phyloP scores from a whole-genome alignment of 805 yeast species.

The Candida adriatica region DNA sequence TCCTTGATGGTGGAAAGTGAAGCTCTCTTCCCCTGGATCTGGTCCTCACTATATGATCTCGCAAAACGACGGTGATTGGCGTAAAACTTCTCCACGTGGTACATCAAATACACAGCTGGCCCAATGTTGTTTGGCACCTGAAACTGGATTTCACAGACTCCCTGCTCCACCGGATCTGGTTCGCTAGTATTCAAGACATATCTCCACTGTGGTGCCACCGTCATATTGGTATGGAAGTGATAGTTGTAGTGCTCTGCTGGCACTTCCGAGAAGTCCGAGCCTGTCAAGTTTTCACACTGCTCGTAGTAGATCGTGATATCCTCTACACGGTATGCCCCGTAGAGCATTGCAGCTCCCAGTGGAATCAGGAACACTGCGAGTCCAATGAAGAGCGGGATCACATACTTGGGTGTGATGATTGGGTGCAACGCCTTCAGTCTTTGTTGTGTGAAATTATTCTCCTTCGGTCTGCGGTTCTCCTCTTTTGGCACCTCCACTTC shows the following conservation, averaged over 20 bases:
- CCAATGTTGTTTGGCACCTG: slow-evolving; percentile 63
- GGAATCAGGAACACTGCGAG: slow-evolving; percentile 83
- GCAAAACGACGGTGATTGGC: slow-evolving; percentile 96
- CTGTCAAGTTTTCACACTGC: slow-evolving; percentile 53
- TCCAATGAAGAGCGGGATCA: slow-evolving; percentile 69
- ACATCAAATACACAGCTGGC: slow-evolving; percentile 71
- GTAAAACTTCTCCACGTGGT: slow-evolving; percentile 79
- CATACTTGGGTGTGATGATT: slow-evolving; percentile 83
- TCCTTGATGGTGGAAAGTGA: slow-evolving; percentile 42
- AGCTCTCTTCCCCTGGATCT: slow-evolving; percentile 72
- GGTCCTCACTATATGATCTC: slow-evolving; percentile 78
- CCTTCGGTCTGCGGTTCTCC: slow-evolving; percentile 59
- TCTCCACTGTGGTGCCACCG: slow-evolving; percentile 60
- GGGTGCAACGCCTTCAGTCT: slow-evolving; percentile 58
- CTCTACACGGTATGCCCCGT: slow-evolving; percentile 65
- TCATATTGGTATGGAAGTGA: slow-evolving; percentile 46
- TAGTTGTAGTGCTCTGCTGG: slow-evolving; percentile 49
- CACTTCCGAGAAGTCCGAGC: slow-evolving; percentile 35
- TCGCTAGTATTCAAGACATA: slow-evolving; percentile 34
- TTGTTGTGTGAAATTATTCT: slow-evolving; percentile 70
- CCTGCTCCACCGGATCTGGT: slow-evolving; percentile 42
- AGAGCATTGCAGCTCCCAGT: slow-evolving; percentile 77
- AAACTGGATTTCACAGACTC: slow-evolving; percentile 68
- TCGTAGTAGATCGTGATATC: slow-evolving; percentile 70
- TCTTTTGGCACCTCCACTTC: slow-evolving; percentile 31